These are phyloP conservation scores for Apiospora marii DNA, from an alignment of 2,329 filamentous ascomycete genomes.

Conservation along the genomic window DNA sequence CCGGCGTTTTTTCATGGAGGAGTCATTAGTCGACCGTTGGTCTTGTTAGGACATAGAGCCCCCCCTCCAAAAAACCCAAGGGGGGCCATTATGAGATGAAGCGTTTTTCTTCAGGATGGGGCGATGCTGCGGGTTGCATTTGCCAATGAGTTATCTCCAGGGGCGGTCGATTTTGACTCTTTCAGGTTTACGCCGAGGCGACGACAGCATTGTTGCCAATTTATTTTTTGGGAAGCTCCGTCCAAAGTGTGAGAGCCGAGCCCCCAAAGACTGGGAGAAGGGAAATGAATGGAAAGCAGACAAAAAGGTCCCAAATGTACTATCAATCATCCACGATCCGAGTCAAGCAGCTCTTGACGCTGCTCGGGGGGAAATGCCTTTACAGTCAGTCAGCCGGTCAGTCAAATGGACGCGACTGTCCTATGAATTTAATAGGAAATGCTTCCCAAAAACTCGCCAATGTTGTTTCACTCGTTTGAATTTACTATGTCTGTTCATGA, in stretches of 20 bases:
- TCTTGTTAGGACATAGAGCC: slow-evolving; percentile 35
- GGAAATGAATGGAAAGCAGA: slow-evolving; percentile 8
- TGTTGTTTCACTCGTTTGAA: slow-evolving; percentile 33
- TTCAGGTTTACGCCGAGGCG: slow-evolving; percentile 13
- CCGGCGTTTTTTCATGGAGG: slow-evolving; percentile 39
- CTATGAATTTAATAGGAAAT: slow-evolving; percentile 12
- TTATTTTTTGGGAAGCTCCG: background rate
- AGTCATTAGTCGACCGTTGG: slow-evolving; percentile 32
- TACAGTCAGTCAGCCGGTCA: background rate
- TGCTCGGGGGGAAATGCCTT: slow-evolving; percentile 4
- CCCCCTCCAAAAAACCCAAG: background rate
- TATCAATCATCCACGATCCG: slow-evolving; percentile 11
- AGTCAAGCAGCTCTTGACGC: slow-evolving; percentile 3
- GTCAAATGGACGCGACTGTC: slow-evolving; percentile 1
- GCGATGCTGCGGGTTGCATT: slow-evolving; percentile 1
- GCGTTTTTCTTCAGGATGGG: slow-evolving; percentile 21
- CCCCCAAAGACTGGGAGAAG: background rate
- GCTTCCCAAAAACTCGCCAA: slow-evolving; percentile 30
- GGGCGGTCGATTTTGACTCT: slow-evolving; percentile 19
- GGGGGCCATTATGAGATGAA: slow-evolving; percentile 19
- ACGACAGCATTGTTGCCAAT: slow-evolving; percentile 14
- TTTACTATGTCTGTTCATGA: slow-evolving; percentile 22
- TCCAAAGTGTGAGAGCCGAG: background rate
- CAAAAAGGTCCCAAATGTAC: slow-evolving; percentile 13
- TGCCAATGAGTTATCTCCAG: slow-evolving; percentile 1